Percentiles rank a stretch among this genome's conserved stretches.
Conservation (phyloP, 306 rosid genomes). For the Cucurbita pepo region DNA sequence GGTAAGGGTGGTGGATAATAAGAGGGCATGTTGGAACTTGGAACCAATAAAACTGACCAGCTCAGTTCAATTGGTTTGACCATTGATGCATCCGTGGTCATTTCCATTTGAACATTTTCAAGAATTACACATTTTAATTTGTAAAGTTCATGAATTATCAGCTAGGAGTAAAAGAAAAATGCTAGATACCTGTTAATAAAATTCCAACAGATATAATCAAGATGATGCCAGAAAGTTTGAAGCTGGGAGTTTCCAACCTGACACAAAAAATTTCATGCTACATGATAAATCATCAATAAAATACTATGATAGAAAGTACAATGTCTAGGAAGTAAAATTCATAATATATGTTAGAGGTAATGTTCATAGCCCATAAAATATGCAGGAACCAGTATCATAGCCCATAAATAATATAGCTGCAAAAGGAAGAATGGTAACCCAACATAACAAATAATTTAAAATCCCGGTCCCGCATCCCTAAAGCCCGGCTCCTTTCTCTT, state of each 20-base stretch:
- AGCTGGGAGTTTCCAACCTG: slow-evolving; percentile 92
- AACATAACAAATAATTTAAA: not conserved
- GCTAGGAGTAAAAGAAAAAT: not conserved
- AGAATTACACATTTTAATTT: not conserved
- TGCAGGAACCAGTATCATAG: not conserved
- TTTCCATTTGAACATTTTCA: not conserved
- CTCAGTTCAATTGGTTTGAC: not conserved
- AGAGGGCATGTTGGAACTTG: not conserved
- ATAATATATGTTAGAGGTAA: not conserved
- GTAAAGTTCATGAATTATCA: not conserved
- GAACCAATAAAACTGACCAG: not conserved
- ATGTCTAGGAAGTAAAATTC: not conserved
- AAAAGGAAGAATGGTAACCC: not conserved
- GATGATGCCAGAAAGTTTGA: slow-evolving; percentile 79
- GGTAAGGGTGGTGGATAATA: not conserved
- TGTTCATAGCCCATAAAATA: not conserved
- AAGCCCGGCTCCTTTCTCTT: not conserved
- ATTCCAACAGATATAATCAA: slow-evolving; percentile 66
- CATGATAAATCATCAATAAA: not conserved
- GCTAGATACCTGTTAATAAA: slow-evolving; percentile 63
- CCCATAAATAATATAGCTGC: not conserved
- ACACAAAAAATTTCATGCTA: slow-evolving; percentile 13
- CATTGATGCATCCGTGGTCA: too few relatives aligned
- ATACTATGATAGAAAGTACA: not conserved
- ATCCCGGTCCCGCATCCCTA: not conserved